Conservation (phyloP, 768 basidiomycete species). For the Tricholoma flavovirens region DNA sequence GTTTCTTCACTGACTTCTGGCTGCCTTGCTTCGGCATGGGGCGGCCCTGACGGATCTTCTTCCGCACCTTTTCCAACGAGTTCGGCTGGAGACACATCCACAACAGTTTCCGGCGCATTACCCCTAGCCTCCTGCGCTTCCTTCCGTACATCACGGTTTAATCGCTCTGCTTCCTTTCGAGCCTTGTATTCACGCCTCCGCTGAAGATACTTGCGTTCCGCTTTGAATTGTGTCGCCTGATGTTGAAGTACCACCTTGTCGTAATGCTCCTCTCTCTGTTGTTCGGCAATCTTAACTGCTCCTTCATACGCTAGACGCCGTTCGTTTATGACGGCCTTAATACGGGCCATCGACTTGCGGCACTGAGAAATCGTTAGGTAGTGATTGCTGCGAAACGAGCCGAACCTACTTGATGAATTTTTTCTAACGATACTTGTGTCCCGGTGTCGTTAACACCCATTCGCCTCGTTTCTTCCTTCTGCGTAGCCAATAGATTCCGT, state of each 20-base stretch:
- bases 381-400: not conserved
- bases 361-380: slow-evolving; percentile 40
- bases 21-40: not conserved
- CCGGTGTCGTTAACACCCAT: slow-evolving; percentile 36
- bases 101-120: not conserved
- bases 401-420: slow-evolving; percentile 41
- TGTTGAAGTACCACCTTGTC: slow-evolving; percentile 24
- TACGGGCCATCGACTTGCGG: slow-evolving; percentile 94
- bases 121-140: not conserved
- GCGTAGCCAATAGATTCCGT: slow-evolving; percentile 85
- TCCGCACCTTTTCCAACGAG: not conserved
- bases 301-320: slow-evolving; percentile 80
- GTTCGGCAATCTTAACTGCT: slow-evolving; percentile 42
- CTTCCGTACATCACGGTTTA: slow-evolving; percentile 11
- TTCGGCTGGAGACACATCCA: not conserved
- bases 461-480: slow-evolving; percentile 71
- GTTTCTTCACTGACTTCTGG: not conserved
- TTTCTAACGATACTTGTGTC: slow-evolving; percentile 27
- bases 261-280: slow-evolving; percentile 25
- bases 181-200: slow-evolving; percentile 11
- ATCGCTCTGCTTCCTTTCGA: slow-evolving; percentile 8
- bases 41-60: not conserved
- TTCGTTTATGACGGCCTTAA: slow-evolving; percentile 90
- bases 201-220: slow-evolving; percentile 15
- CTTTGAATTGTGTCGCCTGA: slow-evolving; percentile 17